A percentile compares a stretch with the other conserved stretches of the same genome.
These are phyloP conservation scores for Aspergillus brunneoviolaceus DNA, from an alignment of 2,329 filamentous ascomycete genomes.

Conservation along the genomic window DNA sequence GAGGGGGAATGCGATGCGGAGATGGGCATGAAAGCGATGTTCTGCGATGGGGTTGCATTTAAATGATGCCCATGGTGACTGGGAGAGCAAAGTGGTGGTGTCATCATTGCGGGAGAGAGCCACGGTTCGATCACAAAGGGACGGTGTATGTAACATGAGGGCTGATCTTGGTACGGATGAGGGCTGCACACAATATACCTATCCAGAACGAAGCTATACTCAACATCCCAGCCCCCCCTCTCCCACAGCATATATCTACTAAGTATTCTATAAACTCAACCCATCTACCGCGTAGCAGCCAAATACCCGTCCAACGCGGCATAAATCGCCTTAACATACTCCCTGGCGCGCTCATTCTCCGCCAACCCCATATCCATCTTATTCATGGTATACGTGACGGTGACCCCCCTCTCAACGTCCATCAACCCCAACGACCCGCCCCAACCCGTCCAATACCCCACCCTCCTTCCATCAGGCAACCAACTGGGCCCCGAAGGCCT, in stretches of 20 bases:
- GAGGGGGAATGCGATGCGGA: no score
- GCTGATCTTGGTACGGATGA: no score
- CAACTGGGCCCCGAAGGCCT: slow-evolving; percentile 26
- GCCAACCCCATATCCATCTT: slow-evolving; percentile 38
- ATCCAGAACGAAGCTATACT: no score
- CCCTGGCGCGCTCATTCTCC: slow-evolving; percentile 29
- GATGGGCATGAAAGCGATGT: not conserved
- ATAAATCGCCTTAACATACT: slow-evolving; percentile 37
- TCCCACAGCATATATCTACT: no score
- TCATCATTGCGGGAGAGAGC: not conserved
- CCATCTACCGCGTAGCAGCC: no score
- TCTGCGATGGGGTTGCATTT: not conserved
- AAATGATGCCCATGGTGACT: not conserved
- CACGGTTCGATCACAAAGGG: not conserved
- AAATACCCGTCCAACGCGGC: slow-evolving; percentile 6
- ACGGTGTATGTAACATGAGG: no score
- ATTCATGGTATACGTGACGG: slow-evolving; percentile 50
- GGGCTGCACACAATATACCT: no score
- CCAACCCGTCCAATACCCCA: slow-evolving; percentile 48
- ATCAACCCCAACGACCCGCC: slow-evolving; percentile 48
- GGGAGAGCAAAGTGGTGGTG: not conserved
- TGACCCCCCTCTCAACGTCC: slow-evolving; percentile 45
- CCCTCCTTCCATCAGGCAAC: slow-evolving; percentile 31
- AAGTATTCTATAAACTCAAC: no score
- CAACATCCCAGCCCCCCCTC: no score